Conservation (phyloP, 2,329 filamentous ascomycete genomes). For the Penicillium sclerotiorum region DNA sequence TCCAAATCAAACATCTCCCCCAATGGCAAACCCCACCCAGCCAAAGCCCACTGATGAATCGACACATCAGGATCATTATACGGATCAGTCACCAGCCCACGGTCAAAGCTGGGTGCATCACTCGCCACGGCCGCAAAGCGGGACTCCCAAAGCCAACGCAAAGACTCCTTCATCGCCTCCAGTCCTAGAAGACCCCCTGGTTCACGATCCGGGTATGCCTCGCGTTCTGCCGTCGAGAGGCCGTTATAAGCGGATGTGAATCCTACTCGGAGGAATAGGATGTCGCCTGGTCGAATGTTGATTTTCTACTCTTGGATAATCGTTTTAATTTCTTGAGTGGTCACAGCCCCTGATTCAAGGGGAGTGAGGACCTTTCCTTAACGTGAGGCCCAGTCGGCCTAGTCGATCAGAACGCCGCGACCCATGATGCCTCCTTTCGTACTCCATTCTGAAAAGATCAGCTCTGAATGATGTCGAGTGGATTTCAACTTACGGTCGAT, state of each 20-base stretch:
- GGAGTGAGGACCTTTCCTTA: too few relatives aligned
- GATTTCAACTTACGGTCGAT: too few relatives aligned
- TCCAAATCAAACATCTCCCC: slow-evolving; percentile 27
- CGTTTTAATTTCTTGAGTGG: slow-evolving; percentile 43
- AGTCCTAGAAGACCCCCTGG: slow-evolving; percentile 42
- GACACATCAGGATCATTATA: slow-evolving; percentile 1
- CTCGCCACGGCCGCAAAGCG: slow-evolving; percentile 58
- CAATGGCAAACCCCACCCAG: slow-evolving; percentile 33
- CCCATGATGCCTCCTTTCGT: slow-evolving; percentile 54
- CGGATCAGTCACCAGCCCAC: too few relatives aligned
- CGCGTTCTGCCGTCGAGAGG: not conserved
- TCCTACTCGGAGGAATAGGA: slow-evolving; percentile 56
- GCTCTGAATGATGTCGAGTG: too few relatives aligned
- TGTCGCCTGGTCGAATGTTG: slow-evolving; percentile 51
- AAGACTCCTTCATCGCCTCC: slow-evolving; percentile 35
- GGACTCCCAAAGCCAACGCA: slow-evolving; percentile 54
- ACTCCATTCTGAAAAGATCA: slow-evolving; percentile 8
- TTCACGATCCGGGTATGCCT: slow-evolving; percentile 17
- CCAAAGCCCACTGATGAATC: slow-evolving; percentile 27
- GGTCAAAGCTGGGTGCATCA: slow-evolving; percentile 36
- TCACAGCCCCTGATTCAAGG: too few relatives aligned
- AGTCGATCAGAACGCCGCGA: slow-evolving; percentile 62
- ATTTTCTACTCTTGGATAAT: slow-evolving; percentile 48
- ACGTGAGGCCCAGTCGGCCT: slow-evolving; percentile 46
- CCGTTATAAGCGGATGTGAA: slow-evolving; percentile 32